Base-by-base conservation (phyloP, 2,329 filamentous ascomycete species). In the Leptographium procerum region DNA sequence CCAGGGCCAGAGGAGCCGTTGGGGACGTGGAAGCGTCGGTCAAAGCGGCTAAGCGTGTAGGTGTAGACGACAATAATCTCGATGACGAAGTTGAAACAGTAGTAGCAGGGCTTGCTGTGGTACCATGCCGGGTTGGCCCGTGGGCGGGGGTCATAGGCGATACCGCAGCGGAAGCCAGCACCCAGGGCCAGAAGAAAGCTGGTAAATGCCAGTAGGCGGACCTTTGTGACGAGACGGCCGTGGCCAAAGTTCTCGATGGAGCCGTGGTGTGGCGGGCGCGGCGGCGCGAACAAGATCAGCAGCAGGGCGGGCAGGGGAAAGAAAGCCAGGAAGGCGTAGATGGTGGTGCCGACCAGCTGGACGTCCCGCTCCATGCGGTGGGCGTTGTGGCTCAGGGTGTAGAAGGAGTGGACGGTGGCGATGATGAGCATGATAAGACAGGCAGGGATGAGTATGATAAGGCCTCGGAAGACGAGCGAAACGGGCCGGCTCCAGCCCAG, bases 51-150 rank as follows among this genome's bases (percentile, higher is more conserved):
- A 19, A 87, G 66, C 0, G 85, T 78, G 70, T 88, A 92, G 10
- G 85, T 72, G 57, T 77, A 79, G 5, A 92, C 77, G 43, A 90
- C 83, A 28, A 87, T 67, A 47, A 91, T 73, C 71, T 95, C 91
- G 43, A 91, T 76, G 19, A 74, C 75, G 67, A 88, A 95, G 72
- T 89, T 88, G 74, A 94, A 88, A 67, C 84, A 72, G 73, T 94
- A 95, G 74, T 90, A 95, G 65, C 81, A 83, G 1, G 84, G 80
- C 68, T 86, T 88, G 66, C 75, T 75, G 65, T 89, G 80, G 68
- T 85, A 92, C 79, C 85, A 88, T 6, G 84, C 85, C 2, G 87
- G 83, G 59, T 82, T 48, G 13, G 51, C 73, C 58, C 66, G 65
- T 4, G 76, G 81, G 31, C 77, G 78, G 0, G 75, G 67, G 58